Evolutionary conservation across 176 grass and related monocot genomes (phyloP).

Genomic region (Zea luxurians): DNA sequence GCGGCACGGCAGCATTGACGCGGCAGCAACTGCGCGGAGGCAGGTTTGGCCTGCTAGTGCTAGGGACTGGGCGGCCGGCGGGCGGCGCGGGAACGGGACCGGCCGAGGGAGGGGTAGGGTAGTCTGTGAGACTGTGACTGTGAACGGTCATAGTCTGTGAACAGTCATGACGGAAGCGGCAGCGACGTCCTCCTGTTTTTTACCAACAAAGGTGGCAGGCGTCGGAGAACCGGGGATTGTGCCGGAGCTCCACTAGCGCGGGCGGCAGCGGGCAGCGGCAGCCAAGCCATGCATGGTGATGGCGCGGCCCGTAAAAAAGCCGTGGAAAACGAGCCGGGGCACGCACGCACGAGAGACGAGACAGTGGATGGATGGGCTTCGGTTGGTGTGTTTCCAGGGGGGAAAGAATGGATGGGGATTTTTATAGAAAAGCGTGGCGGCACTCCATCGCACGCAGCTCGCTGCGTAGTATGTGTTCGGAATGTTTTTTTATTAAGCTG

Average conservation of each 20-base stretch:
- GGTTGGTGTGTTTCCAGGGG: neutral
- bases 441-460: neutral
- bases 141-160: too few relatives aligned
- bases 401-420: conserved; percentile 37
- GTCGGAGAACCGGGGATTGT: conserved; percentile 32
- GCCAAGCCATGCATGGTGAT: neutral
- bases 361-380: conserved; percentile 23
- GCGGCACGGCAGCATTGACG: conserved; percentile 28
- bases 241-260: neutral
- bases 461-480: neutral
- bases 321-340: conserved; percentile 14
- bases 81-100: neutral
- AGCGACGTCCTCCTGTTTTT: conserved; percentile 6
- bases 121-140: too few relatives aligned
- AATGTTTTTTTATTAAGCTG: neutral
- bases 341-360: neutral
- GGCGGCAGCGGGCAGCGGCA: neutral
- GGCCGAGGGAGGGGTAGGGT: too few relatives aligned
- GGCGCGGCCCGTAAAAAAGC: conserved; percentile 17
- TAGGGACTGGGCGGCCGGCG: neutral
- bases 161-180: too few relatives aligned
- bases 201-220: conserved; percentile 38
- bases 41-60: conserved; percentile 44
- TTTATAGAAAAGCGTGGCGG: conserved; percentile 42
- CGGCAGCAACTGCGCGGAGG: conserved; percentile 25